Evolutionary conservation across 352 stramenopile species (phyloP).

Genomic region (Phytophthora ohioensis): DNA sequence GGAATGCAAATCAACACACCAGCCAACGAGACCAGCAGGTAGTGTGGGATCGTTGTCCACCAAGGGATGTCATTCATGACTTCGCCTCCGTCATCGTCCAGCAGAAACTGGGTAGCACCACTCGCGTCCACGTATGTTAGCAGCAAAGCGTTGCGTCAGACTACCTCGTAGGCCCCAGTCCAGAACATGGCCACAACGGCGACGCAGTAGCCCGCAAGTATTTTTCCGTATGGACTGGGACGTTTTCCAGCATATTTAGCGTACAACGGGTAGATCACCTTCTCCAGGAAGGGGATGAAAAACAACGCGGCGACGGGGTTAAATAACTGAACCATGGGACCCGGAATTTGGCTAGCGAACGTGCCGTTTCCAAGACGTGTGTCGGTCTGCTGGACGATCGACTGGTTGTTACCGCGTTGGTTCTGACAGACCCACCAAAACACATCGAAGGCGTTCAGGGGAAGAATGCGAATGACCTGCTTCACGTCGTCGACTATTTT

Average conservation of each 20-base stretch:
- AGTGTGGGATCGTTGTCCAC: constrained; percentile 51
- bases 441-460: constrained; percentile 56
- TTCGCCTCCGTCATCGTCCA: constrained; percentile 35
- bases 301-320: constrained; percentile 51
- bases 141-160: constrained; percentile 32
- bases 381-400: constrained; percentile 72
- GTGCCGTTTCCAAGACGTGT: constrained; percentile 46
- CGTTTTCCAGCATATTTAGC: constrained; percentile 46
- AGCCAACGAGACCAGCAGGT: constrained; percentile 49
- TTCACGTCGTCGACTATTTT: constrained; percentile 58
- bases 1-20: constrained; percentile 48
- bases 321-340: constrained; percentile 58
- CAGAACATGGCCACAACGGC: constrained; percentile 51
- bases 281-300: constrained; percentile 48
- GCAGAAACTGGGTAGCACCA: constrained; percentile 32
- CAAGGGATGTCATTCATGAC: constrained; percentile 34
- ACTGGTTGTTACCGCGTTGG: constrained; percentile 73
- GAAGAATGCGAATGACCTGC: constrained; percentile 45
- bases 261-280: constrained; percentile 52
- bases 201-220: constrained; percentile 44
- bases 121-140: constrained; percentile 33
- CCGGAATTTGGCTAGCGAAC: constrained; percentile 53
- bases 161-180: constrained; percentile 45
- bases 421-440: constrained; percentile 69
- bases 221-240: constrained; percentile 49